A percentile compares a stretch with the other conserved stretches of the same genome.
Evolutionary conservation across 345 rosid genomes (phyloP).

Genomic region (Moricandia moricandioides): DNA sequence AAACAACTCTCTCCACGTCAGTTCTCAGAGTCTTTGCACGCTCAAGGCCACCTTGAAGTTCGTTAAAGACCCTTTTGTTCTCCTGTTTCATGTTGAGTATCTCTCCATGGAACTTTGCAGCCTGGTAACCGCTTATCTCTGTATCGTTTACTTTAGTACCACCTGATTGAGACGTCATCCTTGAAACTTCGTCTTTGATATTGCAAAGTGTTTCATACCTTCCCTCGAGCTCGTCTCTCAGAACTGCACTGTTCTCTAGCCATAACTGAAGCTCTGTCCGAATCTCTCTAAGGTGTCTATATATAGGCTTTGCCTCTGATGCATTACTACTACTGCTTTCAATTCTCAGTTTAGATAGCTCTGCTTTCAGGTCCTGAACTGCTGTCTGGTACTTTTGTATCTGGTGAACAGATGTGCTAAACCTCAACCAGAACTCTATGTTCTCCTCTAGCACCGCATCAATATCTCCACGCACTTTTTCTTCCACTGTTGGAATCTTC

Average conservation of each 20-base stretch:
- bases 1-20: slow-evolving; percentile 54
- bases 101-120: slow-evolving; percentile 83
- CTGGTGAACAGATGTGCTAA: slow-evolving; percentile 64
- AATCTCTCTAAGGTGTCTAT: slow-evolving; percentile 67
- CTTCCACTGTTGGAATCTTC: slow-evolving; percentile 43
- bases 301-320: slow-evolving; percentile 62
- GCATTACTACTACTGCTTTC: background rate
- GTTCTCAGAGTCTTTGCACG: slow-evolving; percentile 43
- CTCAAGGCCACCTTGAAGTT: slow-evolving; percentile 53
- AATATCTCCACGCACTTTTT: slow-evolving; percentile 63
- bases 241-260: slow-evolving; percentile 63
- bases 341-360: slow-evolving; percentile 37
- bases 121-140: slow-evolving; percentile 55
- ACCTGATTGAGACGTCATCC: slow-evolving; percentile 30
- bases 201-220: slow-evolving; percentile 51
- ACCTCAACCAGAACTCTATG: slow-evolving; percentile 93
- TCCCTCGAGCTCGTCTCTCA: slow-evolving; percentile 65
- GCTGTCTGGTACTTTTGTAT: slow-evolving; percentile 34
- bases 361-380: slow-evolving; percentile 60
- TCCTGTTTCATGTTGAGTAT: slow-evolving; percentile 85
- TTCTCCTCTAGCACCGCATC: slow-evolving; percentile 79
- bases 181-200: slow-evolving; percentile 63
- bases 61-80: slow-evolving; percentile 55
- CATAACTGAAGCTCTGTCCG: slow-evolving; percentile 67
- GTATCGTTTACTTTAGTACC: slow-evolving; percentile 9